Evolutionary conservation across 2,329 filamentous ascomycete species (phyloP).

Genomic region (Xylaria sp.): DNA sequence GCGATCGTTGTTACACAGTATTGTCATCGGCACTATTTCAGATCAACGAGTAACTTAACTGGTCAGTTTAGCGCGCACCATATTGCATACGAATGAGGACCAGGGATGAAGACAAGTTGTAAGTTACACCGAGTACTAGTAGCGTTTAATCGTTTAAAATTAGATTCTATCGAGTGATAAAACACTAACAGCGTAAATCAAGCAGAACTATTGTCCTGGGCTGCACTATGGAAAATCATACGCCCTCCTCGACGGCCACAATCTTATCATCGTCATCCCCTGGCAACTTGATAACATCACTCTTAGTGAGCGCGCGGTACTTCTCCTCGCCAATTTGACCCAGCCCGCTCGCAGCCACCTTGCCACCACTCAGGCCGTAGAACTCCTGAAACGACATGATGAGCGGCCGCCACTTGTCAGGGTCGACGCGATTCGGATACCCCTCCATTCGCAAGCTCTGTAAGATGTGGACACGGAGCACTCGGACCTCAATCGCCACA

Average conservation of each 20-base stretch:
- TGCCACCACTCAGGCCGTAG: conserved; percentile 52
- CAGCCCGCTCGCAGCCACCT: conserved; percentile 36
- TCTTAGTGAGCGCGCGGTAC: conserved; percentile 42
- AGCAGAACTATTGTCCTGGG: neutral
- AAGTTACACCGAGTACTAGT: neutral
- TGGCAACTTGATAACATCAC: conserved; percentile 37
- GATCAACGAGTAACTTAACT: too few species aligned
- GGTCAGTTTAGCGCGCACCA: too few species aligned
- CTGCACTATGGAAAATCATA: conserved; percentile 1
- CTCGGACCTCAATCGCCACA: conserved; percentile 52
- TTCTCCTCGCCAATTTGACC: conserved; percentile 49
- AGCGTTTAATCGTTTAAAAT: conserved; percentile 1
- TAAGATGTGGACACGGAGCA: conserved; percentile 52
- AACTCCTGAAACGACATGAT: conserved; percentile 59
- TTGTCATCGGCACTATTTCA: too few species aligned
- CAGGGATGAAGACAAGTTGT: neutral
- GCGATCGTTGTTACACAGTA: too few species aligned
- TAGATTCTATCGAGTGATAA: neutral
- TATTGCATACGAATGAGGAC: neutral
- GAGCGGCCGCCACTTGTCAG: conserved; percentile 57
- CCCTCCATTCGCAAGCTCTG: conserved; percentile 52
- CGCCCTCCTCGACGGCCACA: conserved; percentile 10
- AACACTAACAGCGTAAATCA: conserved; percentile 7
- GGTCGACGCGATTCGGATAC: conserved; percentile 54
- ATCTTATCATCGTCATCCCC: conserved; percentile 39